Conservation (phyloP, 2,329 filamentous ascomycete species). For the Peltaster fructicola region DNA sequence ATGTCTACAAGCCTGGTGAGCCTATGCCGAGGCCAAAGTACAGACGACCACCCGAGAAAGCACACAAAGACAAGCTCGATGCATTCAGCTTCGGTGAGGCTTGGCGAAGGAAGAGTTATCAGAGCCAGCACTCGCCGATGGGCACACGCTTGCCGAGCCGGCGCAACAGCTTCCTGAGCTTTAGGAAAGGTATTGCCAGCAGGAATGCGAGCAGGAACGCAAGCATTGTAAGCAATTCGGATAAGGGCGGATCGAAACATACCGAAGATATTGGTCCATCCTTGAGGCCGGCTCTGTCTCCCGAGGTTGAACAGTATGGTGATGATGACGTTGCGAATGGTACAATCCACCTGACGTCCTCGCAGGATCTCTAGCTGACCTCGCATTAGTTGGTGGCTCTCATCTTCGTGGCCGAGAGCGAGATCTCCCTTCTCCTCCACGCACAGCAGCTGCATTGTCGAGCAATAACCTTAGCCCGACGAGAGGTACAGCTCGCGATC, state of each 20-base stretch:
- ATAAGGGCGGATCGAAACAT: conserved; percentile 6
- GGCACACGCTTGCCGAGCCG: conserved; percentile 28
- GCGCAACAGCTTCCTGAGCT: conserved; percentile 14
- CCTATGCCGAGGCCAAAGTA: conserved; percentile 34
- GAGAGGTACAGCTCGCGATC: conserved; percentile 15
- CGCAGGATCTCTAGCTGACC: conserved; percentile 3
- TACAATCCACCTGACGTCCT: too few relatives aligned
- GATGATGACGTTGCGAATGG: conserved; percentile 31
- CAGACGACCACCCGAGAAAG: conserved; percentile 29
- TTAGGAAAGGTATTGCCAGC: conserved; percentile 3
- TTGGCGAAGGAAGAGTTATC: conserved; percentile 28
- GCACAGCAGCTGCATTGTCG: too few relatives aligned
- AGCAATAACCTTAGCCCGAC: conserved; percentile 5
- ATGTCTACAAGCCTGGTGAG: conserved; percentile 33
- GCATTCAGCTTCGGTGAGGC: conserved; percentile 29
- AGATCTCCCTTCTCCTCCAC: conserved; percentile 4
- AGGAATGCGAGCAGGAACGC: too few relatives aligned
- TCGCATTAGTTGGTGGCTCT: conserved; percentile 17
- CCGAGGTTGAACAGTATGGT: conserved; percentile 25
- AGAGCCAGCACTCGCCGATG: conserved; percentile 31
- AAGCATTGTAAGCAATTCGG: too few relatives aligned
- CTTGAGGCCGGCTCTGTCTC: too few relatives aligned
- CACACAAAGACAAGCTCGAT: conserved; percentile 33
- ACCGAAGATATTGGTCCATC: too few relatives aligned
- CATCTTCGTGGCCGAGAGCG: conserved; percentile 16